These are phyloP conservation scores for Euclidium syriacum DNA, from an alignment of 345 rosid genomes.

Conservation along the genomic window DNA sequence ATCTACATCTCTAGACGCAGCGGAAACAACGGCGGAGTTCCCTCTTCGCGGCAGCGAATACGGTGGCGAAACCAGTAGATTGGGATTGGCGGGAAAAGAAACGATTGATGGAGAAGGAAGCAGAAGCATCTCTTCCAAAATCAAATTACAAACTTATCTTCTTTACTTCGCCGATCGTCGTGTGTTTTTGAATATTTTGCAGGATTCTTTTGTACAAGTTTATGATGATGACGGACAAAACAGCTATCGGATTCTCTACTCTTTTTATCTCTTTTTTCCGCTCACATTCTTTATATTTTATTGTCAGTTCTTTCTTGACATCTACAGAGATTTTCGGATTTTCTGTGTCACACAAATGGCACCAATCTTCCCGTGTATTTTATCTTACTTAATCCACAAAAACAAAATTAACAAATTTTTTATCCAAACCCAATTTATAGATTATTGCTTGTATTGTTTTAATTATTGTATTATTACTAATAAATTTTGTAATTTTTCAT, in stretches of 20 bases:
- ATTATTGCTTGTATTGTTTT: too few relatives aligned
- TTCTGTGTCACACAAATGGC: constrained; percentile 28
- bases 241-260: not conserved
- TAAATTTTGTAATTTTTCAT: too few relatives aligned
- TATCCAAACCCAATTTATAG: too few relatives aligned
- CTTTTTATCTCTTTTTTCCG: not conserved
- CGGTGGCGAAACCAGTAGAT: not conserved
- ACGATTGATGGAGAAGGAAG: constrained; percentile 27
- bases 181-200: not conserved
- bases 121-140: constrained; percentile 21
- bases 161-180: not conserved
- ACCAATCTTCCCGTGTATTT: not conserved
- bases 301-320: not conserved
- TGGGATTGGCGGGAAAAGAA: constrained; percentile 42
- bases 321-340: not conserved
- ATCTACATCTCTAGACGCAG: constrained; percentile 44
- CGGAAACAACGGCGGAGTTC: constrained; percentile 23
- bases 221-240: not conserved
- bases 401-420: too few relatives aligned
- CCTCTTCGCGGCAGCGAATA: constrained; percentile 11
- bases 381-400: not conserved
- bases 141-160: not conserved
- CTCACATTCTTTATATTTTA: constrained; percentile 28
- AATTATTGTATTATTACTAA: too few relatives aligned
- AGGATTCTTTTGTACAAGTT: not conserved